Evolutionary conservation across 805 yeast species (phyloP), one percentile per base, ranked within the genome.

Genomic region (Tetrapisispora taiwanensis): DNA sequence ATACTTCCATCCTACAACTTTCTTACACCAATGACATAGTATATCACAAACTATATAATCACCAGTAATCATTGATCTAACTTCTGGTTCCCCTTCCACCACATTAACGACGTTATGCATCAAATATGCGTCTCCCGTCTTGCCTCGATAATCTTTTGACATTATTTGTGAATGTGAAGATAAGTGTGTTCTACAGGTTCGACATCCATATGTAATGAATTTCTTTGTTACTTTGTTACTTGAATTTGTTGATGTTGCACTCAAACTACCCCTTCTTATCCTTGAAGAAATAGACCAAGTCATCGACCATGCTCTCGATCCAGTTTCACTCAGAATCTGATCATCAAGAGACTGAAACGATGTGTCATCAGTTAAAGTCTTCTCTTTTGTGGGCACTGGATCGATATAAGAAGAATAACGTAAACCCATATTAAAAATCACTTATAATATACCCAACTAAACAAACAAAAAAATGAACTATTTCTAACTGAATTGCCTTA

Each of bases 1-100:
- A 52, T 81, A 81, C 47, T 71, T 73, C 87, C 87, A 81, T 3
- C 86, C 87, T 15, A 81, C 63, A 42, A 72, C 60, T 5, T 60
- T 56, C 41, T 65, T 63, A 54, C 87, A 81, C 48, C 72, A 74
- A 37, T 70, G 73, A 53, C 87, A 81, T 31, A 54, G 53, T 27
- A 79, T 69, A 51, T 78, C 81, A 47, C 78, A 71, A 3, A 81
- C 82, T 0, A 66, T 53, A 51, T 78, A 81, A 20, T 56, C 56
- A 0, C 86, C 87, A 0, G 85, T 79, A 26, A 72, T 64, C 86
- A 81, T 79, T 32, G 65, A 56, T 30, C 75, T 62, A 14, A 60
- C 62, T 46, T 66, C 73, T 2, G 59, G 50, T 10, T 54, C 53
- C 1, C 69, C 68, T 32, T 60, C 64, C 7, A 60, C 56, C 36